Evolutionary conservation across 2,329 filamentous ascomycete genomes (phyloP).

Genomic region (Eurotiales sp.): DNA sequence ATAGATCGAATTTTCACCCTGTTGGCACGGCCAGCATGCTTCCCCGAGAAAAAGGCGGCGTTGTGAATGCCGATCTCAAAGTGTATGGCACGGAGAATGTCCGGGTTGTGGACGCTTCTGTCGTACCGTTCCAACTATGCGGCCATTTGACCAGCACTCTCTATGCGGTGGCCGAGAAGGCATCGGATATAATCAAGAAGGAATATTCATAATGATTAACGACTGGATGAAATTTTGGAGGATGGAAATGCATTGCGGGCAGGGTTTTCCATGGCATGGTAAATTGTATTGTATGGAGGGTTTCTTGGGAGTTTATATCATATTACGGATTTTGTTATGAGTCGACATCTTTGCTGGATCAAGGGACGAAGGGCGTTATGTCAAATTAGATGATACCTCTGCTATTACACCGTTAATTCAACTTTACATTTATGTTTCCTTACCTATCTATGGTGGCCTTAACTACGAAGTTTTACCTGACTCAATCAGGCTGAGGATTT

Average conservation of each 20-base stretch:
- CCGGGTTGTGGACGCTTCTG: slow-evolving; percentile 17
- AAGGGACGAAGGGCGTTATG: neutral
- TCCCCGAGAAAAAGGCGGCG: slow-evolving; percentile 11
- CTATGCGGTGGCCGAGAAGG: slow-evolving; percentile 17
- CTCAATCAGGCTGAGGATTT: too few relatives aligned
- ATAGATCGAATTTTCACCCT: slow-evolving; percentile 25
- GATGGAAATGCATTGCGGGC: neutral
- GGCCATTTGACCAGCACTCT: slow-evolving; percentile 17
- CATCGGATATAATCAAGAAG: slow-evolving; percentile 3
- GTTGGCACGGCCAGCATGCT: slow-evolving; percentile 10
- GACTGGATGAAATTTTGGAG: too few relatives aligned
- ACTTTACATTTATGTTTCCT: too few relatives aligned
- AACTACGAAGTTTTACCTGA: too few relatives aligned
- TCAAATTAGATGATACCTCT: too few relatives aligned
- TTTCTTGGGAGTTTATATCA: too few relatives aligned
- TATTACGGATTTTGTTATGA: neutral
- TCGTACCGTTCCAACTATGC: slow-evolving; percentile 16
- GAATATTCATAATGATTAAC: neutral
- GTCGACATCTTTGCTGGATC: neutral
- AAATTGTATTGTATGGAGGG: neutral
- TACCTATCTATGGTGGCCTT: too few relatives aligned
- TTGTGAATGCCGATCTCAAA: neutral
- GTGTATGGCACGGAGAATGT: neutral
- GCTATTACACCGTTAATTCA: too few relatives aligned
- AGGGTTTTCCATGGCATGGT: neutral